These are phyloP conservation scores for Endoconidiophora laricicola DNA, from an alignment of 2,329 filamentous ascomycete species.

Conservation along the genomic window DNA sequence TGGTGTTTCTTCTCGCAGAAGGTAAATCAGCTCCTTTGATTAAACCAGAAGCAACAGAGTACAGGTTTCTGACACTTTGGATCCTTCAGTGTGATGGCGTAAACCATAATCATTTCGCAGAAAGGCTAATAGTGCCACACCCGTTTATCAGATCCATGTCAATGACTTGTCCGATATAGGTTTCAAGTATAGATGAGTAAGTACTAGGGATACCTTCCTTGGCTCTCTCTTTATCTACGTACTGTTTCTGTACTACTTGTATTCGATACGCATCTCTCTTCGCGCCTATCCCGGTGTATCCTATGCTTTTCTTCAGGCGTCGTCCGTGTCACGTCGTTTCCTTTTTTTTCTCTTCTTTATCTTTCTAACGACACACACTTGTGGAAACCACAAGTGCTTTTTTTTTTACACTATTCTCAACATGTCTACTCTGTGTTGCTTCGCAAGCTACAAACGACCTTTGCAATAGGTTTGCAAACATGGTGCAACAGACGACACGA, in stretches of 20 bases:
- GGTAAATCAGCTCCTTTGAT: constrained; percentile 18
- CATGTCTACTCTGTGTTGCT: constrained; percentile 5
- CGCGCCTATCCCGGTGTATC: constrained; percentile 4
- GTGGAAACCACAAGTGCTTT: neutral
- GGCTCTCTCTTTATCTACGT: constrained; percentile 1
- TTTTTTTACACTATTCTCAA: constrained; percentile 11
- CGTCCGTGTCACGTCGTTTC: constrained; percentile 5
- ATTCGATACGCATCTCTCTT: neutral
- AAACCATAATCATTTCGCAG: constrained; percentile 5
- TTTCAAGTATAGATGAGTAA: neutral
- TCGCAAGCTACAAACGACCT: neutral
- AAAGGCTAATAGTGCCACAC: neutral
- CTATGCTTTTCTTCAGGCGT: constrained; percentile 2
- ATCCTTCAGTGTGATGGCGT: constrained; percentile 13
- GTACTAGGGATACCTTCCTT: neutral
- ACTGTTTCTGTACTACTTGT: neutral
- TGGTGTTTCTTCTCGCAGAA: constrained; percentile 25
- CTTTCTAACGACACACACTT: constrained; percentile 3
- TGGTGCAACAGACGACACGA: constrained; percentile 5
- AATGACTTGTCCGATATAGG: neutral
- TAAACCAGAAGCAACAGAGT: constrained; percentile 9
- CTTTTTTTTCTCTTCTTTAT: constrained; percentile 2
- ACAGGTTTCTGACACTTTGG: constrained; percentile 14
- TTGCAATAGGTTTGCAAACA: neutral
- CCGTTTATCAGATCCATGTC: neutral